Evolutionary conservation across 805 yeast genomes (phyloP).

Genomic region (Candida nonsorbophila): DNA sequence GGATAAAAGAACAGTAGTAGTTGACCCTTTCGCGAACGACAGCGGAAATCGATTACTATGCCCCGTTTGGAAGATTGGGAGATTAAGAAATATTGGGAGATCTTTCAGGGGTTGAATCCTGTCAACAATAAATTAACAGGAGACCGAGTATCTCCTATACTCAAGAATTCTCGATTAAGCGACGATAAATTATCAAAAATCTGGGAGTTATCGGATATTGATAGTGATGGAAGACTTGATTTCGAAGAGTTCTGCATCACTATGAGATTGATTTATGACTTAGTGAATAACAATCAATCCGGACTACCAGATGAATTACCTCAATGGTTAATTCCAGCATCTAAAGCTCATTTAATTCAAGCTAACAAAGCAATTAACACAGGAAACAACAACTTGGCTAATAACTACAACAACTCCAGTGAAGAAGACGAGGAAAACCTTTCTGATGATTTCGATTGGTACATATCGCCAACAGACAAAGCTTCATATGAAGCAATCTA

Average conservation of each 20-base stretch:
- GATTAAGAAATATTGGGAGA: constrained; percentile 96
- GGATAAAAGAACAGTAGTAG: no score
- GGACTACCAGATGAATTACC: constrained; percentile 72
- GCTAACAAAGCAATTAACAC: constrained; percentile 67
- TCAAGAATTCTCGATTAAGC: constrained; percentile 81
- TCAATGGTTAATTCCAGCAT: constrained; percentile 87
- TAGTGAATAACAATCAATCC: constrained; percentile 64
- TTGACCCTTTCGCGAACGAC: no score
- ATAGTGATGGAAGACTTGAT: constrained; percentile 85
- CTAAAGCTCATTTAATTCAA: constrained; percentile 78
- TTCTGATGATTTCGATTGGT: constrained; percentile 86
- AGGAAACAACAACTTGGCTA: constrained; percentile 12
- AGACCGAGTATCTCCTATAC: constrained; percentile 76
- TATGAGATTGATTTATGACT: constrained; percentile 90
- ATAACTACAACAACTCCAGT: constrained; percentile 23
- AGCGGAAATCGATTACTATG: constrained; percentile 14
- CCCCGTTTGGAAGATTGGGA: constrained; percentile 91
- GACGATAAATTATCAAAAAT: constrained; percentile 74
- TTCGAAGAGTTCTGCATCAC: constrained; percentile 98
- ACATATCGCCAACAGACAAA: constrained; percentile 85
- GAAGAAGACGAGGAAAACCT: constrained; percentile 62
- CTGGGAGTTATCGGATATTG: constrained; percentile 93
- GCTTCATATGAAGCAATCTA: constrained; percentile 74
- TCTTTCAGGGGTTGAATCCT: constrained; percentile 86
- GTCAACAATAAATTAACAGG: constrained; percentile 74